These are phyloP conservation scores for Pulveroboletus frians DNA, from an alignment of 768 basidiomycete genomes.

Conservation along the genomic window DNA sequence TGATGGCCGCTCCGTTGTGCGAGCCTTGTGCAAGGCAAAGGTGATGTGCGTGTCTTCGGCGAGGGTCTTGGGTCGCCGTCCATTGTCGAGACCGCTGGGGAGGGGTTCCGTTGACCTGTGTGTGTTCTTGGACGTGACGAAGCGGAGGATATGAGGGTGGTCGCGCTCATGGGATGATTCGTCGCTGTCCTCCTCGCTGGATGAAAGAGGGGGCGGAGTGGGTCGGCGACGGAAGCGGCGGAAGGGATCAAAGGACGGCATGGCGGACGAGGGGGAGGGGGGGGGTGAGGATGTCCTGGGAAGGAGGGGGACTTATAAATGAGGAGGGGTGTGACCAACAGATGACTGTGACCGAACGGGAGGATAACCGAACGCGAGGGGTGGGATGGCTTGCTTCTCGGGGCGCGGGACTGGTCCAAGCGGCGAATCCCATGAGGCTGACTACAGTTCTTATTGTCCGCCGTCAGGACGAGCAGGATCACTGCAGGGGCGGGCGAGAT, in stretches of 20 bases:
- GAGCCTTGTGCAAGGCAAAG: background rate
- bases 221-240: slow-evolving; percentile 23
- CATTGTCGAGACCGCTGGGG: background rate
- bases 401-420: background rate
- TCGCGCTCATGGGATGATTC: slow-evolving; percentile 15
- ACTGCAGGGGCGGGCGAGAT: too few species aligned
- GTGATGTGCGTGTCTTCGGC: background rate
- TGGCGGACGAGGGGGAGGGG: background rate
- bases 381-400: background rate
- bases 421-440: slow-evolving; percentile 12
- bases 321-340: slow-evolving; percentile 4
- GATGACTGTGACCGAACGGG: slow-evolving; percentile 7
- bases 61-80: background rate
- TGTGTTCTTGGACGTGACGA: slow-evolving; percentile 1
- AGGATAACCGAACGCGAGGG: slow-evolving; percentile 8
- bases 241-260: slow-evolving; percentile 12
- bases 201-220: background rate
- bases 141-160: slow-evolving; percentile 2
- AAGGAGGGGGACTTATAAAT: slow-evolving; percentile 6
- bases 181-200: slow-evolving; percentile 25
- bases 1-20: background rate
- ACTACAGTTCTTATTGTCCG: slow-evolving; percentile 2
- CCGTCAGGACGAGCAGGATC: background rate
- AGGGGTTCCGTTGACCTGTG: slow-evolving; percentile 4
- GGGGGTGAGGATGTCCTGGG: background rate